Conservation (phyloP, 1,284 basidiomycete genomes). For the Melampsora americana region DNA sequence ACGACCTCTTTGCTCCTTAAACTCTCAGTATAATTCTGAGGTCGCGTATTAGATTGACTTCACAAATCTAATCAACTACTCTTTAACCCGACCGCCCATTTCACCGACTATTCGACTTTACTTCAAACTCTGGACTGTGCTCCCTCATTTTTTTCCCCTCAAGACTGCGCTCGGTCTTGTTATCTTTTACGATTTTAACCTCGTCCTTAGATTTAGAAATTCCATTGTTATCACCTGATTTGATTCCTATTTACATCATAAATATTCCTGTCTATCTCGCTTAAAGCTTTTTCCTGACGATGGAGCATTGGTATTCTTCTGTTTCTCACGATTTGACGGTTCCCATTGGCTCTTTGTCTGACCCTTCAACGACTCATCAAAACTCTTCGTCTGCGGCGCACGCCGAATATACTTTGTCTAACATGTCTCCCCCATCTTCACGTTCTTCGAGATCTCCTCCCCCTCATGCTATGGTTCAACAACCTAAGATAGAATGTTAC, state of each 20-base stretch:
- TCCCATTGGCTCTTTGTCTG: conserved; percentile 13
- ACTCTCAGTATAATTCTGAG: neutral
- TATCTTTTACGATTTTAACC: neutral
- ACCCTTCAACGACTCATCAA: neutral
- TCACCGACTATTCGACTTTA: neutral
- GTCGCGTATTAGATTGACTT: conserved; percentile 1
- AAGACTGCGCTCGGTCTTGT: conserved; percentile 4
- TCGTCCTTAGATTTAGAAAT: no score
- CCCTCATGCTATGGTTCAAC: neutral
- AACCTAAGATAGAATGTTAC: neutral
- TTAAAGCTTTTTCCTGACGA: conserved; percentile 4
- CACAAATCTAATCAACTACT: neutral
- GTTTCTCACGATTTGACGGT: conserved; percentile 18
- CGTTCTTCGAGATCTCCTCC: conserved; percentile 4
- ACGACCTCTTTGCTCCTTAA: neutral
- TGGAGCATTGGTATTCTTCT: conserved; percentile 39
- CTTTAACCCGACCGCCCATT: neutral
- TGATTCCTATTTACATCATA: no score
- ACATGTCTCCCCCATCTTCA: conserved; percentile 5
- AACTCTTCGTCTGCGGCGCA: neutral
- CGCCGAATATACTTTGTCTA: conserved; percentile 1
- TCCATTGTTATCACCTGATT: no score
- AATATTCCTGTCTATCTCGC: no score
- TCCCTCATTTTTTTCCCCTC: neutral
- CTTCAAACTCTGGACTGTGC: neutral